A percentile compares a stretch with the other conserved stretches of the same genome.
These are phyloP conservation scores for Cardamine occulta DNA, from an alignment of 345 rosid genomes.

Conservation along the genomic window DNA sequence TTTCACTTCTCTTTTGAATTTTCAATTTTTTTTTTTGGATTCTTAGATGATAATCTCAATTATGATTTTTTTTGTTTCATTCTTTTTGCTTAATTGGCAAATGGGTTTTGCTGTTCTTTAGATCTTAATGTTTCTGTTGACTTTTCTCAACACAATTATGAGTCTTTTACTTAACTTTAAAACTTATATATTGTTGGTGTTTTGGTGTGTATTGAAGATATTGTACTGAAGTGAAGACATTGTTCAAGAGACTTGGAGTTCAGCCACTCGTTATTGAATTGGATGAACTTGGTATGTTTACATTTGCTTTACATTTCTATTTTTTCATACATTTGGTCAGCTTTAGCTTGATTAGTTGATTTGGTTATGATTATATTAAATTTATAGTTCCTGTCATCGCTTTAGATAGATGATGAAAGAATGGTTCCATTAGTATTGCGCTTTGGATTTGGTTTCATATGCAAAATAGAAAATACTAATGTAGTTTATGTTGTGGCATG, in stretches of 20 bases:
- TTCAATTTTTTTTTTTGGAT: not conserved
- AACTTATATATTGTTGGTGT: not conserved
- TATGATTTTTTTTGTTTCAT: not conserved
- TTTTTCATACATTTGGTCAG: not conserved
- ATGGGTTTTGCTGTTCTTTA: not conserved
- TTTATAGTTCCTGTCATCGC: not conserved
- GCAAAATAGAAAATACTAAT: not conserved
- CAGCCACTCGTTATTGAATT: conserved; percentile 80
- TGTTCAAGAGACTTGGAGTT: conserved; percentile 80
- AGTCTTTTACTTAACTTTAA: not conserved
- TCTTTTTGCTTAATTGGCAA: not conserved
- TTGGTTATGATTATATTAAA: not conserved
- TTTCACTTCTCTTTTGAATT: conserved; percentile 33
- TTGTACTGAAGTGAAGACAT: conserved; percentile 85
- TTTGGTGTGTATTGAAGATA: conserved; percentile 53
- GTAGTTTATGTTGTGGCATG: conserved; percentile 5
- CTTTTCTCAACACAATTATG: not conserved
- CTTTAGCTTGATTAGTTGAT: conserved; percentile 5
- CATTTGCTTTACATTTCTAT: not conserved
- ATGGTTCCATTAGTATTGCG: not conserved
- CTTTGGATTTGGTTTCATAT: conserved; percentile 15
- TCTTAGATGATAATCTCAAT: not conserved
- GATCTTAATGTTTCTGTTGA: conserved; percentile 14
- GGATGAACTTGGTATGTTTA: conserved; percentile 79
- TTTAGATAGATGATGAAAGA: conserved; percentile 8